phyloP scores from a whole-genome alignment of 2,329 filamentous ascomycete genomes.

The Setomelanomma holmii region DNA sequence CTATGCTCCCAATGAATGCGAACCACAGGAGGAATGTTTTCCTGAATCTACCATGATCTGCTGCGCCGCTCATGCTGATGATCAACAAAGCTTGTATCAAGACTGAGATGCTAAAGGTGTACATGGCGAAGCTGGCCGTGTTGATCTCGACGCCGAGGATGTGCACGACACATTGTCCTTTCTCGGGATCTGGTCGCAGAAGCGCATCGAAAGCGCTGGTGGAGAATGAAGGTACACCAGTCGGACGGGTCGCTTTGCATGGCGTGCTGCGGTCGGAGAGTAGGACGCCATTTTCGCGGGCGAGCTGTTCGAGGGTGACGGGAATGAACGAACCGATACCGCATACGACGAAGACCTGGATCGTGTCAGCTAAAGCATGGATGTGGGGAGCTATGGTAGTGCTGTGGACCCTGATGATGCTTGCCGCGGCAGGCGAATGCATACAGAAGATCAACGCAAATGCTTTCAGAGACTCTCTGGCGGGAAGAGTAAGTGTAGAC shows the following conservation, averaged over 20 bases:
- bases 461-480: too few species aligned
- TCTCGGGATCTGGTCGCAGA: slow-evolving; percentile 34
- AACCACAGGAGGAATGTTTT: slow-evolving; percentile 89
- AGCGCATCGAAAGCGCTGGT: slow-evolving; percentile 19
- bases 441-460: not conserved
- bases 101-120: slow-evolving; percentile 94
- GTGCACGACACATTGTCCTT: slow-evolving; percentile 77
- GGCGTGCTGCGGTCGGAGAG: slow-evolving; percentile 77
- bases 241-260: slow-evolving; percentile 71
- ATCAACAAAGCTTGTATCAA: slow-evolving; percentile 88
- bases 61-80: slow-evolving; percentile 94
- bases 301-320: slow-evolving; percentile 91
- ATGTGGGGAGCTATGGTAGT: not conserved
- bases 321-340: slow-evolving; percentile 88
- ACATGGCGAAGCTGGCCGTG: slow-evolving; percentile 97
- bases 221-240: slow-evolving; percentile 38
- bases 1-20: slow-evolving; percentile 78
- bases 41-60: slow-evolving; percentile 87
- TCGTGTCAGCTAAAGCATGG: slow-evolving; percentile 11
- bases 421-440: not conserved
- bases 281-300: slow-evolving; percentile 88
- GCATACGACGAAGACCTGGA: slow-evolving; percentile 85
- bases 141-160: slow-evolving; percentile 88
- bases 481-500: too few species aligned
- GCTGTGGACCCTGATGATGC: slow-evolving; percentile 6